Evolutionary conservation across 441 rosid genomes (phyloP), one percentile per base, ranked within the genome.

Genomic region (Mallotus japonicus): DNA sequence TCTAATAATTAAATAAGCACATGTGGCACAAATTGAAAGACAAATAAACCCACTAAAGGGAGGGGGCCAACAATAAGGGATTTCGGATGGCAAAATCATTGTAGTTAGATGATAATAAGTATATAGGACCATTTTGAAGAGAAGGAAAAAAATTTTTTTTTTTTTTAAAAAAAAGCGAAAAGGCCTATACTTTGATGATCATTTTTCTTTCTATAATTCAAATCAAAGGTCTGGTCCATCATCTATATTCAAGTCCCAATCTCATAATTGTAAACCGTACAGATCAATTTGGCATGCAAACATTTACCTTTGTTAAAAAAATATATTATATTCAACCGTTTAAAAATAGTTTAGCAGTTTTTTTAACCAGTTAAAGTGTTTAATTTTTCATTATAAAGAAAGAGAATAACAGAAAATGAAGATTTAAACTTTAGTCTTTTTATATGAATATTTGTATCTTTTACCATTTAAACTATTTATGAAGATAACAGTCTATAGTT

Each of bases 181-280:
- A 53, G 15, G 9, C 0, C 5, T 24, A 8, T 0, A 3, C 3
- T 4, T 53, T 47, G 56, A 53, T 53, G 15, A 53, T 3, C 16
- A 13, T 34, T 58, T 20, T 20, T 37, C 61, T 20, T 53, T 32
- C 54, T 5, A 14, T 67, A 7, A 42, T 42, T 62, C 14, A 57
- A 17, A 50, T 49, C 20, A n/a, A 57, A 58, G 49, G 67, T 62
- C 13, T 61, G 73, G 76, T 60, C 73, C 73, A 74, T 56, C 55
- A 42, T 28, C 47, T 28, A 28, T 69, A 57, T 16, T 70, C 15
- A 65, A 75, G 55, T 65, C 69, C 53, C 53, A 53, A 75, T 75
- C 81, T 69, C 77, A 78, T 79, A 64, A 76, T 71, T 65, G 56
- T 44, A 2, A 56, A 67, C 65, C 62, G 58, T 72, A 69, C 69